These are phyloP conservation scores for Mucor sp. DNA, from an alignment of 371 early-diverging fungal genomes.

Conservation along the genomic window DNA sequence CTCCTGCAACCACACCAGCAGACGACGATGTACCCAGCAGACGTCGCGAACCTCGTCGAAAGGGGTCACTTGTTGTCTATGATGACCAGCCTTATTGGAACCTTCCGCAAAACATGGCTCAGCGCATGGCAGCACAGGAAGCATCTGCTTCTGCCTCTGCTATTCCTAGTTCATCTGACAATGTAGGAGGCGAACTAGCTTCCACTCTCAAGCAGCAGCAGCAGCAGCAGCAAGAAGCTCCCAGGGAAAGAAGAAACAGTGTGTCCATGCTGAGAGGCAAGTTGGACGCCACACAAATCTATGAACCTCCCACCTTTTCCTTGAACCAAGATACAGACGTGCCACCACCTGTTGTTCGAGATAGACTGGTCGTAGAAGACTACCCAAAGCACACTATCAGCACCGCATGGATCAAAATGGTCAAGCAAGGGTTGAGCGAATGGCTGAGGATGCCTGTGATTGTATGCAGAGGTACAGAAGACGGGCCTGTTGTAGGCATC, in stretches of 20 bases:
- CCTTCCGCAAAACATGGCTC: slow-evolving; percentile 21
- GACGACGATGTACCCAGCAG: slow-evolving; percentile 27
- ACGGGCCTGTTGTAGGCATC: slow-evolving; percentile 38
- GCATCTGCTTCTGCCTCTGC: slow-evolving; percentile 28
- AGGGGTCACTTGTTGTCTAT: slow-evolving; percentile 65
- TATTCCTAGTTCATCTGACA: slow-evolving; percentile 20
- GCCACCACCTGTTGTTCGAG: slow-evolving; percentile 67
- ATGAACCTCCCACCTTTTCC: slow-evolving; percentile 59
- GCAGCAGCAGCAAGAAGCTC: not conserved
- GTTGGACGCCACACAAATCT: slow-evolving; percentile 49
- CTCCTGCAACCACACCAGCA: slow-evolving; percentile 23
- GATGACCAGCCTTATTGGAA: slow-evolving; percentile 57
- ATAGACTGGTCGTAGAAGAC: slow-evolving; percentile 65
- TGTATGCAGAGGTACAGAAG: slow-evolving; percentile 65
- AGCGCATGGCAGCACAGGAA: slow-evolving; percentile 29
- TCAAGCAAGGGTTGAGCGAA: slow-evolving; percentile 69
- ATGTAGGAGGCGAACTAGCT: slow-evolving; percentile 25
- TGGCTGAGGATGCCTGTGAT: slow-evolving; percentile 73
- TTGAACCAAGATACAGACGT: slow-evolving; percentile 60
- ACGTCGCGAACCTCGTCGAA: slow-evolving; percentile 46
- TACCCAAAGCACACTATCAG: slow-evolving; percentile 64
- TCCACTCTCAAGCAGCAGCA: slow-evolving; percentile 14
- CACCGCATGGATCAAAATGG: slow-evolving; percentile 77
- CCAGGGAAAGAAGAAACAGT: slow-evolving; percentile 25
- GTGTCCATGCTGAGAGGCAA: slow-evolving; percentile 27